phyloP scores from a whole-genome alignment of 164 flowering plant genomes.

The Sedum album region DNA sequence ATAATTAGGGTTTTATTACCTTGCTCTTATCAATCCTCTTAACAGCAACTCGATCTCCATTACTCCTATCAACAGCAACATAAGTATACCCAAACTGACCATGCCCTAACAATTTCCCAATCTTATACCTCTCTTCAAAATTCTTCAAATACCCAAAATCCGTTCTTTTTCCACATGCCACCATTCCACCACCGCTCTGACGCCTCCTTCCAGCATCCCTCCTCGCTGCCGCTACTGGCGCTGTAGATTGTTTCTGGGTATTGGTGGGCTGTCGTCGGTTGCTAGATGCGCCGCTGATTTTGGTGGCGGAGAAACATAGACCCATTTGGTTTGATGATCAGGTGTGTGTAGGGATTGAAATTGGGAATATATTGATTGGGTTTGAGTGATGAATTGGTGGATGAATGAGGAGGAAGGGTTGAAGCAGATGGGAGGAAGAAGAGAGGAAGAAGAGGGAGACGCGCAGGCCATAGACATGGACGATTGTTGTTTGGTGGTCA shows the following conservation, averaged over 20 bases:
- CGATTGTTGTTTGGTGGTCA: background rate
- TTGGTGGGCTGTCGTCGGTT: conserved; percentile 13
- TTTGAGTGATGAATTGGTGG: background rate
- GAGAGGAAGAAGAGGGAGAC: background rate
- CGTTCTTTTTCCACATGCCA: conserved; percentile 79
- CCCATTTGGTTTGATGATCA: conserved; percentile 44
- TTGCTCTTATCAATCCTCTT: conserved; percentile 89
- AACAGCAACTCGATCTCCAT: conserved; percentile 90
- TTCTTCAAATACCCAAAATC: conserved; percentile 85
- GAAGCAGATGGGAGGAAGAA: conserved; percentile 3
- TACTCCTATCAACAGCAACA: conserved; percentile 68
- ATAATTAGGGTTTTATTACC: too few relatives aligned
- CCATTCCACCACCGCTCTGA: conserved; percentile 17
- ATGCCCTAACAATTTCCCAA: conserved; percentile 89
- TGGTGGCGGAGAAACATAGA: conserved; percentile 57
- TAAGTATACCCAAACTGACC: conserved; percentile 95
- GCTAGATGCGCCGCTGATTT: conserved; percentile 67
- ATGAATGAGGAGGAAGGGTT: conserved; percentile 4
- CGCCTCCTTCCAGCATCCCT: background rate
- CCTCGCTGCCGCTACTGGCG: too few relatives aligned
- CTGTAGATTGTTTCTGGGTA: too few relatives aligned
- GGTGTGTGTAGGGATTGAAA: background rate
- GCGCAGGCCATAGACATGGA: background rate
- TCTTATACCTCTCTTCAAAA: conserved; percentile 49
- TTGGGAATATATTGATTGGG: background rate